Evolutionary conservation across 768 basidiomycete species (phyloP).

Genomic region (Lactarius trivialis): DNA sequence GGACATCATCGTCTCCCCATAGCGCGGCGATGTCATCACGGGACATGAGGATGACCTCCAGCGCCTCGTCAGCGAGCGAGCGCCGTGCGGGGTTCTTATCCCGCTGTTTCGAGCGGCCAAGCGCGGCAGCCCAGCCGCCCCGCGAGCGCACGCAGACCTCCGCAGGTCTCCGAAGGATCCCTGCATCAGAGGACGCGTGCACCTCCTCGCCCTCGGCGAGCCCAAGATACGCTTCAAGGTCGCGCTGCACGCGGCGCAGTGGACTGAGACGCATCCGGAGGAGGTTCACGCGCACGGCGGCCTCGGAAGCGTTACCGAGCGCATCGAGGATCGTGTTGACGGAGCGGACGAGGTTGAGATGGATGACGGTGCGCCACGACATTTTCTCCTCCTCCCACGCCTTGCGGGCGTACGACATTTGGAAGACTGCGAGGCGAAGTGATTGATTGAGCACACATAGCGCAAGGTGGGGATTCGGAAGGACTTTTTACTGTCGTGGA

Average conservation of each 20-base stretch:
- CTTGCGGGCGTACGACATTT: slow-evolving; percentile 10
- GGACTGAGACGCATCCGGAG: slow-evolving; percentile 23
- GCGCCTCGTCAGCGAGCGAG: slow-evolving; percentile 43
- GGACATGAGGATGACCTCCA: slow-evolving; percentile 53
- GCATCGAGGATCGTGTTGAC: slow-evolving; percentile 37
- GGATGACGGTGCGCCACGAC: slow-evolving; percentile 74
- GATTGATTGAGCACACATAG: background rate
- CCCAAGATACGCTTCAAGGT: slow-evolving; percentile 11
- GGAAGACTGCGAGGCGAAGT: slow-evolving; percentile 2
- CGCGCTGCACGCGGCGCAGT: slow-evolving; percentile 31
- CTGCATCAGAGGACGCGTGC: background rate
- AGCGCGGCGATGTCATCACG: slow-evolving; percentile 59
- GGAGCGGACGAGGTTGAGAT: slow-evolving; percentile 48
- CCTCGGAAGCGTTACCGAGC: slow-evolving; percentile 26
- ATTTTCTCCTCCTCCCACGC: slow-evolving; percentile 59
- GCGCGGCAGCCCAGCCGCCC: slow-evolving; percentile 29
- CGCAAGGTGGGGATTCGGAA: background rate
- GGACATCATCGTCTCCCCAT: slow-evolving; percentile 61
- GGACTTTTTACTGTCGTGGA: slow-evolving; percentile 14
- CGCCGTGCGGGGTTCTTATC: slow-evolving; percentile 4
- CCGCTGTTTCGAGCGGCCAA: slow-evolving; percentile 22
- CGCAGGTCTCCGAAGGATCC: slow-evolving; percentile 7
- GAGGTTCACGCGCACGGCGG: slow-evolving; percentile 8
- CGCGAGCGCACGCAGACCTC: slow-evolving; percentile 31
- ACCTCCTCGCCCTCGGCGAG: slow-evolving; percentile 12